A percentile compares a stretch with the other conserved stretches of the same genome.
phyloP scores from a whole-genome alignment of 345 rosid species.

The Ceriops tagal region DNA sequence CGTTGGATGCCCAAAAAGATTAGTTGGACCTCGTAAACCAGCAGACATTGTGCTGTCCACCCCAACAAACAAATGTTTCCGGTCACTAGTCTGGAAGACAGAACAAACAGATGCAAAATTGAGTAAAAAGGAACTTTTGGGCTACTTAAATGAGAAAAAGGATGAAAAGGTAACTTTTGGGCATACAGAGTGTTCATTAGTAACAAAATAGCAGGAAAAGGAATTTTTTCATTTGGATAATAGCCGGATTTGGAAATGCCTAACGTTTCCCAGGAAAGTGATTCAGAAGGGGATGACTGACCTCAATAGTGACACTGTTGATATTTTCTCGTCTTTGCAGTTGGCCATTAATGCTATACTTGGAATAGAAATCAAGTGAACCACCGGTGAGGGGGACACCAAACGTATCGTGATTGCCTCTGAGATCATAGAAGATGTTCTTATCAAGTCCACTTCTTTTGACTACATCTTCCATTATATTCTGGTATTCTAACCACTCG shows the following conservation, averaged over 20 bases:
- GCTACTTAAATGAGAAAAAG: not conserved
- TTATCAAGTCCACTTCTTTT: slow-evolving; percentile 61
- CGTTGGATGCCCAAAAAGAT: slow-evolving; percentile 92
- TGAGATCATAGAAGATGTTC: slow-evolving; percentile 76
- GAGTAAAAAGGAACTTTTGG: not conserved
- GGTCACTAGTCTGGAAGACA: slow-evolving; percentile 47
- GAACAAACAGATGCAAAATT: slow-evolving; percentile 21
- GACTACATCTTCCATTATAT: slow-evolving; percentile 64
- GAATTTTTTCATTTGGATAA: not conserved
- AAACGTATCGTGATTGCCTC: slow-evolving; percentile 94
- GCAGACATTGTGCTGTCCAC: slow-evolving; percentile 74
- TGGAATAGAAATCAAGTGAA: slow-evolving; percentile 71
- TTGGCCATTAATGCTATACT: slow-evolving; percentile 75
- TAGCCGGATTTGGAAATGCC: not conserved
- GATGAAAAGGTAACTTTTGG: not conserved
- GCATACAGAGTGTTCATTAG: not conserved
- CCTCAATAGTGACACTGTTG: slow-evolving; percentile 74
- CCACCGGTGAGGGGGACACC: slow-evolving; percentile 69
- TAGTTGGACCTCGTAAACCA: slow-evolving; percentile 92
- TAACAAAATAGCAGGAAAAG: not conserved
- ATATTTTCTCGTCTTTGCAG: slow-evolving; percentile 52
- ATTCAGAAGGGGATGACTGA: slow-evolving; percentile 26
- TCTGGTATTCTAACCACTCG: slow-evolving; percentile 80
- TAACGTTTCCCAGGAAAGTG: not conserved
- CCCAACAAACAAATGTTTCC: slow-evolving; percentile 76